phyloP scores from a whole-genome alignment of 73 alveolate species.

The Blepharisma japonicum region DNA sequence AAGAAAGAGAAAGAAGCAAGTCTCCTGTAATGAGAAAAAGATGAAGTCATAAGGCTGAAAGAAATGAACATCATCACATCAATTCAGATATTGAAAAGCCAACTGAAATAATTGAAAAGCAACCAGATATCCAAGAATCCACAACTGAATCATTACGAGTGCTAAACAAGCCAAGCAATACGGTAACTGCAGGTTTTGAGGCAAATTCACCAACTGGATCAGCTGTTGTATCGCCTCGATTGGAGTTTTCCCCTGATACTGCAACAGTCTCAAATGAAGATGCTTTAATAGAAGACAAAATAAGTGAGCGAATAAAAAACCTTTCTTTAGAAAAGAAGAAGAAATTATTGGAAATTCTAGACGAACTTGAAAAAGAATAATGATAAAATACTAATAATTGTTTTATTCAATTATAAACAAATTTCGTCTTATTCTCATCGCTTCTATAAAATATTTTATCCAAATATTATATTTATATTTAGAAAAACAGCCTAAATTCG shows the following conservation, averaged over 20 bases:
- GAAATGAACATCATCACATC: not conserved
- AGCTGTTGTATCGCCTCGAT: not conserved
- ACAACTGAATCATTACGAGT: not conserved
- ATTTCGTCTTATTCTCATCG: too few relatives aligned
- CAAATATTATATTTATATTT: too few relatives aligned
- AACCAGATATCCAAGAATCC: not conserved
- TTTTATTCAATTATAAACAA: too few relatives aligned
- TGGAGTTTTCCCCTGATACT: not conserved
- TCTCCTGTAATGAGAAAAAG: not conserved
- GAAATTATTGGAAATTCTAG: not conserved
- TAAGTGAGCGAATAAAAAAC: not conserved
- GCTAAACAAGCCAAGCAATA: not conserved
- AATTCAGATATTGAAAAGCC: not conserved
- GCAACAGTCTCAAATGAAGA: not conserved
- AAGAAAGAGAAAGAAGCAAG: not conserved
- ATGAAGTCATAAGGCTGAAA: not conserved
- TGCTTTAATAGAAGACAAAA: not conserved
- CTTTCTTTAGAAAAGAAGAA: not conserved
- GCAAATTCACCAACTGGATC: not conserved
- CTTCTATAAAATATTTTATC: too few relatives aligned
- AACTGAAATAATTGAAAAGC: not conserved
- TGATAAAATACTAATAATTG: too few relatives aligned
- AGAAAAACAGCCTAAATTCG: too few relatives aligned
- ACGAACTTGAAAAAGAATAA: not conserved
- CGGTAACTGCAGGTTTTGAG: not conserved